phyloP scores from a whole-genome alignment of 257 asterid species.

The Cynanchum wilfordii region DNA sequence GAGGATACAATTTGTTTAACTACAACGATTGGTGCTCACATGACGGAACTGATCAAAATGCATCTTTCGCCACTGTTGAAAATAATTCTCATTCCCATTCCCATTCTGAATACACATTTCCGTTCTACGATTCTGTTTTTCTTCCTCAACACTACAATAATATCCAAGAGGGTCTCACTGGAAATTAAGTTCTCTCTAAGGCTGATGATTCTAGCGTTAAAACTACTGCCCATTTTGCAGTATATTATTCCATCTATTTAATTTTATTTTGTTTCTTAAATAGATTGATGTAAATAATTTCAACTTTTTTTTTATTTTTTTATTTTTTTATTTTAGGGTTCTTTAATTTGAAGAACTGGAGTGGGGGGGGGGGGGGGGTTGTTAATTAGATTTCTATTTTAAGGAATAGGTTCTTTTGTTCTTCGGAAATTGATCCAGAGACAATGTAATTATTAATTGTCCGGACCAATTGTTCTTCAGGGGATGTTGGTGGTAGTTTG shows the following conservation, averaged over 20 bases:
- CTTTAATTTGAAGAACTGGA: conserved; percentile 32
- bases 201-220: neutral
- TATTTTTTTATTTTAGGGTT: conserved; percentile 15
- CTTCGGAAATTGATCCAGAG: neutral
- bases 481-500: too few species aligned
- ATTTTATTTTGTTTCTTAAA: neutral
- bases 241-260: neutral
- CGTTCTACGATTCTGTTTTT: neutral
- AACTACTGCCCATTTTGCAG: neutral
- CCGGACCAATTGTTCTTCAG: neutral
- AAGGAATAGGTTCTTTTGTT: neutral
- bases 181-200: neutral
- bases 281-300: neutral
- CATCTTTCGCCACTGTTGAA: neutral
- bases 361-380: neutral
- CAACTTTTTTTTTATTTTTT: neutral
- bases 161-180: neutral
- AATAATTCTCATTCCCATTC: neutral
- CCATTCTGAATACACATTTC: conserved; percentile 1
- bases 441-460: neutral
- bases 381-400: neutral
- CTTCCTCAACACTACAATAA: neutral
- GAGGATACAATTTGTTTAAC: neutral
- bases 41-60: conserved; percentile 1
- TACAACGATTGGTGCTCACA: neutral